A percentile compares a stretch with the other conserved stretches of the same genome.
Evolutionary conservation across 768 basidiomycete species (phyloP).

Genomic region (Trametes gibbosa): DNA sequence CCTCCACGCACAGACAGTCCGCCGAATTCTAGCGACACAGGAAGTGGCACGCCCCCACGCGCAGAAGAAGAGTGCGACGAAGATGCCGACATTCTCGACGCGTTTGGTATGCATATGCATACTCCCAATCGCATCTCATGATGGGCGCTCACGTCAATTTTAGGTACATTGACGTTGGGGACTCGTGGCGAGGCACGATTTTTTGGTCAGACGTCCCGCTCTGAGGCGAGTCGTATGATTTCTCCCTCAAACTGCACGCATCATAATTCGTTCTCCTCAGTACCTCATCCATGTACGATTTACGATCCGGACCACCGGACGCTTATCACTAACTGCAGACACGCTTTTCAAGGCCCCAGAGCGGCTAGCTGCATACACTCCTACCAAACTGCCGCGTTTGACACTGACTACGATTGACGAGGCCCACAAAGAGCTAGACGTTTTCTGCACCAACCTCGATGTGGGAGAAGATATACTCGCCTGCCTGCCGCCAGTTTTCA

Average conservation of each 20-base stretch:
- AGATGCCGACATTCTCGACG: constrained; percentile 25
- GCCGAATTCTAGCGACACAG: neutral
- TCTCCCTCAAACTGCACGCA: neutral
- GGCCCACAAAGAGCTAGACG: constrained; percentile 28
- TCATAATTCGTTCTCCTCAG: constrained; percentile 30
- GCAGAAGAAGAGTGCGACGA: neutral
- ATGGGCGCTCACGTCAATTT: neutral
- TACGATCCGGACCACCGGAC: neutral
- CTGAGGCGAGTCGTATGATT: constrained; percentile 47
- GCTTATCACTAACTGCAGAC: neutral
- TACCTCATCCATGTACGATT: constrained; percentile 52
- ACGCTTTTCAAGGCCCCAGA: constrained; percentile 27
- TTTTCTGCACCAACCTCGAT: constrained; percentile 26
- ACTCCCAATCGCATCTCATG: neutral
- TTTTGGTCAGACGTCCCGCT: constrained; percentile 62
- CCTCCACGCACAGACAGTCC: neutral
- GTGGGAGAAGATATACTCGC: constrained; percentile 40
- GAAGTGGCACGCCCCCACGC: neutral
- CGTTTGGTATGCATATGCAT: constrained; percentile 38
- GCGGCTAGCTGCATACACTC: constrained; percentile 19
- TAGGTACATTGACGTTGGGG: constrained; percentile 58
- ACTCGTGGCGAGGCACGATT: constrained; percentile 52
- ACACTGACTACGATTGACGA: constrained; percentile 38
- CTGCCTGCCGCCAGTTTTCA: constrained; percentile 51
- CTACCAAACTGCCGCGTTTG: constrained; percentile 35